These are phyloP conservation scores for Bretschneidera sinensis DNA, from an alignment of 345 rosid species.

Conservation along the genomic window DNA sequence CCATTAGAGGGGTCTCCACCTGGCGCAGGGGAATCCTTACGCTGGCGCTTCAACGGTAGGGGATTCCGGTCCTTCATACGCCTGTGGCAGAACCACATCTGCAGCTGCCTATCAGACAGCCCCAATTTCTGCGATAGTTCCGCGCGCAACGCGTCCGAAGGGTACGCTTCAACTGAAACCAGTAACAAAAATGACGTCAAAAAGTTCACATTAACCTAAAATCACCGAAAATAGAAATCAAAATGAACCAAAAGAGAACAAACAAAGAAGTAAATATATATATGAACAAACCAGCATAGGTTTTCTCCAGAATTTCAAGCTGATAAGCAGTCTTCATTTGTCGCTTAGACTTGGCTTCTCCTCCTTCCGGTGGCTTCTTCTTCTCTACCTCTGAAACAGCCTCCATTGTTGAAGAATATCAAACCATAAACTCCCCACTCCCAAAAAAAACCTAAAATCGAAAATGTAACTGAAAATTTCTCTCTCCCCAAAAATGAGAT, in stretches of 20 bases:
- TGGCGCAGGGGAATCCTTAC: conserved; percentile 36
- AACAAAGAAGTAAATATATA: background rate
- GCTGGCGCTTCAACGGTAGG: conserved; percentile 41
- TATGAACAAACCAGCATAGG: conserved; percentile 55
- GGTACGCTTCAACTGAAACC: conserved; percentile 63
- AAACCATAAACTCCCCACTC: conserved; percentile 9
- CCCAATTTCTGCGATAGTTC: conserved; percentile 73
- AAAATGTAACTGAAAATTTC: conserved; percentile 15
- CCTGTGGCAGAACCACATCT: conserved; percentile 99
- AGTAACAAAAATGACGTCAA: conserved; percentile 4
- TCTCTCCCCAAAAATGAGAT: conserved; percentile 14
- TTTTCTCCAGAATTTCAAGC: conserved; percentile 73
- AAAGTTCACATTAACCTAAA: background rate
- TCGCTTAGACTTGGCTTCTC: conserved; percentile 60
- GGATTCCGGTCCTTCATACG: conserved; percentile 80
- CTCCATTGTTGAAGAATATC: conserved; percentile 30
- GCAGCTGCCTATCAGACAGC: conserved; percentile 83
- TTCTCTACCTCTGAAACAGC: conserved; percentile 47
- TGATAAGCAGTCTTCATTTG: conserved; percentile 95
- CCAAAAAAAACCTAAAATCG: conserved; percentile 22
- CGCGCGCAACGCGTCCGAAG: conserved; percentile 64
- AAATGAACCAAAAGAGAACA: background rate
- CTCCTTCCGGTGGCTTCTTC: conserved; percentile 58
- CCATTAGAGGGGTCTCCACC: conserved; percentile 11
- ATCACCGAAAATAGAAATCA: background rate